Conservation (phyloP, 768 basidiomycete genomes). For the Tulasnella sp. region DNA sequence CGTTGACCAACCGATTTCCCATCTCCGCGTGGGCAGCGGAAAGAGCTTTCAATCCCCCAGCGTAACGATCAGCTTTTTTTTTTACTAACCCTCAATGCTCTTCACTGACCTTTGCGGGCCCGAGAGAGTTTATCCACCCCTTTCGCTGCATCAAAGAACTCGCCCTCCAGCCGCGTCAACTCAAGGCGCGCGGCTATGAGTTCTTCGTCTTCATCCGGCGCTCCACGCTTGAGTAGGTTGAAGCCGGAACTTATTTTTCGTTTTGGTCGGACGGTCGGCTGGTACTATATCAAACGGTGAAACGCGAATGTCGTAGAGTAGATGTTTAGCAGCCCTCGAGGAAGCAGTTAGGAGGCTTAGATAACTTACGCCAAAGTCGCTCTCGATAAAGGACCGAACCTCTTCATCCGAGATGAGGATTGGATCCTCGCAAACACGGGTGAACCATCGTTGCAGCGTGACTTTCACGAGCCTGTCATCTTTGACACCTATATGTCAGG, state of each 20-base stretch:
- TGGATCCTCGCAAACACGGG: constrained; percentile 83
- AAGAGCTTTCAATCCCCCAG: no score
- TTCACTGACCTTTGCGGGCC: constrained; percentile 74
- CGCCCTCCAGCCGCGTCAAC: constrained; percentile 80
- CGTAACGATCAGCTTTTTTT: no score
- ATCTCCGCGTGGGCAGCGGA: constrained; percentile 74
- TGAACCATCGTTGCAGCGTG: constrained; percentile 91
- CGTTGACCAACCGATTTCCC: constrained; percentile 84
- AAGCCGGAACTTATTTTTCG: constrained; percentile 67
- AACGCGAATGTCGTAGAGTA: no score
- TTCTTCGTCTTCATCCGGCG: constrained; percentile 91
- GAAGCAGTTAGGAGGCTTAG: background rate
- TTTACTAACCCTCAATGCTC: no score
- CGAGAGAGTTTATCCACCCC: constrained; percentile 78
- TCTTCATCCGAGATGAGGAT: constrained; percentile 87
- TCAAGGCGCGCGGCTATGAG: constrained; percentile 83
- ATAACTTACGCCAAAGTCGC: constrained; percentile 69
- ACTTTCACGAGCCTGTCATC: constrained; percentile 93
- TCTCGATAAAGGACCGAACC: constrained; percentile 87
- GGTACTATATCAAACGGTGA: constrained; percentile 45
- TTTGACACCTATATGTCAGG: no score
- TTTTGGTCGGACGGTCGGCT: constrained; percentile 64
- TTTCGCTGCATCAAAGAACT: constrained; percentile 87
- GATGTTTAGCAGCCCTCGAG: no score
- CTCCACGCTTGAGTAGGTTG: constrained; percentile 60